Conservation (phyloP, 139 green algal species). For the Haematococcus sp. region DNA sequence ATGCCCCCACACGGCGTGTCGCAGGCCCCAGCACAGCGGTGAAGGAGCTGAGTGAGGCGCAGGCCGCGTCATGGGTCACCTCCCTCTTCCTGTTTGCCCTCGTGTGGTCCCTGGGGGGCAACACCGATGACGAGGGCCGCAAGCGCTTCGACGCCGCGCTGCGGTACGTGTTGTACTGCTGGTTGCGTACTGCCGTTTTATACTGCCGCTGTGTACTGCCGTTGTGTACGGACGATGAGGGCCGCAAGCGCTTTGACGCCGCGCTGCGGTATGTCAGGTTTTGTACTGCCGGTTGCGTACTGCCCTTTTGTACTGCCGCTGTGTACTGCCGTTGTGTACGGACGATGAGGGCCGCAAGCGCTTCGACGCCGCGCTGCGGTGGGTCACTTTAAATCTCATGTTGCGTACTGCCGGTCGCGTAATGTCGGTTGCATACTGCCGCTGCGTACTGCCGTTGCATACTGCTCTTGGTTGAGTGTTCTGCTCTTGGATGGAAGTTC, state of each 20-base stretch:
- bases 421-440: neutral
- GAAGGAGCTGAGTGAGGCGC: slow-evolving; percentile 35
- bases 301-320: neutral
- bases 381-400: too few species aligned
- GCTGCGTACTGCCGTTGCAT: too few species aligned
- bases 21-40: neutral
- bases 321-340: slow-evolving; percentile 24
- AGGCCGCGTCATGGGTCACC: slow-evolving; percentile 45
- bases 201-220: too few species aligned
- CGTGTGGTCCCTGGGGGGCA: slow-evolving; percentile 71
- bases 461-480: too few species aligned
- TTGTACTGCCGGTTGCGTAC: too few species aligned
- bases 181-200: neutral
- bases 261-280: slow-evolving; percentile 21
- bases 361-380: slow-evolving; percentile 38
- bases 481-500: too few species aligned
- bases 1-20: too few species aligned
- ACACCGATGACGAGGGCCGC: slow-evolving; percentile 58
- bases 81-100: slow-evolving; percentile 70
- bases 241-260: slow-evolving; percentile 39
- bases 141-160: slow-evolving; percentile 32
- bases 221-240: slow-evolving; percentile 52
- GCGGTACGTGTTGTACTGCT: slow-evolving; percentile 9
- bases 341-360: slow-evolving; percentile 50
- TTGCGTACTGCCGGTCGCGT: too few species aligned